These are phyloP conservation scores for Eucalyptus rudis DNA, from an alignment of 345 rosid species.

Conservation along the genomic window DNA sequence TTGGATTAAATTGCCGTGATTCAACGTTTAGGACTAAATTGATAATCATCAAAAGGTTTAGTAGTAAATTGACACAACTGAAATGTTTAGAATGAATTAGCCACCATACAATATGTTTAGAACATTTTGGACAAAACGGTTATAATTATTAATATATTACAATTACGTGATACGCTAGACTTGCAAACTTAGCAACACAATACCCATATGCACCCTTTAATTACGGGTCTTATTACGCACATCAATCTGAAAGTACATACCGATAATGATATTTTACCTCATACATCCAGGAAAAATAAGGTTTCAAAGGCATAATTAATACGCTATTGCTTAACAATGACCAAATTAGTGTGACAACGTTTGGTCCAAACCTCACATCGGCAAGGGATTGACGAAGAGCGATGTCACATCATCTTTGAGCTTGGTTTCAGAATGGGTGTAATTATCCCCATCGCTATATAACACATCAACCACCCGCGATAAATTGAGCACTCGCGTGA, in stretches of 20 bases:
- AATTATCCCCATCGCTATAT: conserved; percentile 9
- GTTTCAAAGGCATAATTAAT: background rate
- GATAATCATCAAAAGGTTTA: no score
- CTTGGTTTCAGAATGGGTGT: background rate
- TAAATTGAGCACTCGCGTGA: background rate
- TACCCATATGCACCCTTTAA: background rate
- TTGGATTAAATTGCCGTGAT: no score
- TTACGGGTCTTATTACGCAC: background rate
- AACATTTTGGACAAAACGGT: background rate
- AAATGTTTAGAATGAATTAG: no score
- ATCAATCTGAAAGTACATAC: background rate
- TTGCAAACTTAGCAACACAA: background rate
- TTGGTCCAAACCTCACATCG: background rate
- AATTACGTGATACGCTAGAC: background rate
- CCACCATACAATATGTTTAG: background rate
- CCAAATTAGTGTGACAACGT: background rate
- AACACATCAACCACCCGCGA: background rate
- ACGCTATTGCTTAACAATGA: background rate
- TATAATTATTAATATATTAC: background rate
- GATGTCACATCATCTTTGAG: background rate
- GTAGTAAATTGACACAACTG: no score
- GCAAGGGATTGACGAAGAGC: background rate
- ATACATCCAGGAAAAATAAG: background rate
- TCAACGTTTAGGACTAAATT: no score
- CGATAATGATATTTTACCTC: background rate